These are phyloP conservation scores for Rubia balearica DNA, from an alignment of 305 asterid species.

Conservation along the genomic window DNA sequence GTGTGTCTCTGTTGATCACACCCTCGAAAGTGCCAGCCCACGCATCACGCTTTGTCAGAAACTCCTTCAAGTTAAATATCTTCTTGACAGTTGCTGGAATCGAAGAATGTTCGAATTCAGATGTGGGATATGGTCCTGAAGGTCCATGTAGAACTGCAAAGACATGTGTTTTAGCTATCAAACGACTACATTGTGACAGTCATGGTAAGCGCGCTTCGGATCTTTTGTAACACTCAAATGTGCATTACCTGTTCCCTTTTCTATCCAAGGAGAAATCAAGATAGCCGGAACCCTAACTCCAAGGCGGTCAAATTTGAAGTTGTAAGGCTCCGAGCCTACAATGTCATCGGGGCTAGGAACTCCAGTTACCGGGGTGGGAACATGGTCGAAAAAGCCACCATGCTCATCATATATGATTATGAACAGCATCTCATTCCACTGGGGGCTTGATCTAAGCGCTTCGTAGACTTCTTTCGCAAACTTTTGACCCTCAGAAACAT, in stretches of 20 bases:
- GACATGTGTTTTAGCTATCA: no score
- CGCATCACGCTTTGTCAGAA: conserved; percentile 66
- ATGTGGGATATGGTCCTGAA: conserved; percentile 66
- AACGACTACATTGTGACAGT: no score
- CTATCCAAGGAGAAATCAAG: conserved; percentile 73
- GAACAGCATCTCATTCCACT: conserved; percentile 69
- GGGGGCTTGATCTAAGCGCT: conserved; percentile 73
- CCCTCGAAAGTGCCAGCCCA: conserved; percentile 84
- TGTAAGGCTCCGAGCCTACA: conserved; percentile 58
- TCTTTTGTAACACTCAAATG: neutral
- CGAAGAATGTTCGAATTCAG: conserved; percentile 75
- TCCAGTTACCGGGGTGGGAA: conserved; percentile 56
- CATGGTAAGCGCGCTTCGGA: no score
- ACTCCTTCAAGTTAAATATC: conserved; percentile 48
- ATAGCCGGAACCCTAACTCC: conserved; percentile 82
- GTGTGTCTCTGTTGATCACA: conserved; percentile 42
- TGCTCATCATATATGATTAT: conserved; percentile 66
- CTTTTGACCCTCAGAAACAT: conserved; percentile 56
- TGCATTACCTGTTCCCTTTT: conserved; percentile 58
- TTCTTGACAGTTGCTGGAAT: conserved; percentile 79
- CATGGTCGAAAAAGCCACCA: conserved; percentile 84
- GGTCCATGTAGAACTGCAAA: conserved; percentile 65
- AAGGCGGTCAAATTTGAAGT: conserved; percentile 57
- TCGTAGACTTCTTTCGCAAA: conserved; percentile 67
- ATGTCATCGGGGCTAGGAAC: conserved; percentile 73